Evolutionary conservation across 139 green algal species (phyloP).

Genomic region (Gonium pectorale): DNA sequence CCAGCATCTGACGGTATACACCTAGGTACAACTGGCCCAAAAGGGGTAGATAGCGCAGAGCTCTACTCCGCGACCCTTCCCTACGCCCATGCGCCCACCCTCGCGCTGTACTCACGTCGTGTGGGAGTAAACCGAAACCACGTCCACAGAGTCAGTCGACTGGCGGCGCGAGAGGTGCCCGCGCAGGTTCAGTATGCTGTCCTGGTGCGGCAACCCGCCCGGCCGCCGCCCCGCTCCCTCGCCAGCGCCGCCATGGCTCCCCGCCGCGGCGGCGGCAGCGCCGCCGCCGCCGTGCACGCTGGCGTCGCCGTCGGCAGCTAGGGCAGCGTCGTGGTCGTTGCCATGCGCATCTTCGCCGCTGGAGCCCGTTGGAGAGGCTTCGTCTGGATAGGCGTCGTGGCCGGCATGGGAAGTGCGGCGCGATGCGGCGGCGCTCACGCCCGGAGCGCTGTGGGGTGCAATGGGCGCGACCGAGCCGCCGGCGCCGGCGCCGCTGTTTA

Average conservation of each 20-base stretch:
- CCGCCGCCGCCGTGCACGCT: not conserved
- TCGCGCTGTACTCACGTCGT: constrained; percentile 29
- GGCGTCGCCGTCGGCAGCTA: not conserved
- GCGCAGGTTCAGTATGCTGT: not conserved
- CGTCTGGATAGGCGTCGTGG: too few relatives aligned
- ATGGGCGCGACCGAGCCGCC: not conserved
- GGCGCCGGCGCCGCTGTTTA: not conserved
- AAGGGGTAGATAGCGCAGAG: too few relatives aligned
- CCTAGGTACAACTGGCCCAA: too few relatives aligned
- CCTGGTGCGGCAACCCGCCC: not conserved
- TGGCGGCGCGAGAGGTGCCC: not conserved
- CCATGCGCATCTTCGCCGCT: not conserved
- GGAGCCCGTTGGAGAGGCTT: too few relatives aligned
- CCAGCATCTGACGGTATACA: too few relatives aligned
- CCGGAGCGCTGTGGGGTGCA: not conserved
- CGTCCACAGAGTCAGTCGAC: not conserved
- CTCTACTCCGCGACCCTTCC: too few relatives aligned
- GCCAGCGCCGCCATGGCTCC: not conserved
- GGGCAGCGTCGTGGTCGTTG: not conserved
- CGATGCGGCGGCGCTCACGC: not conserved
- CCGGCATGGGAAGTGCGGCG: not conserved
- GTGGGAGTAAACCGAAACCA: not conserved
- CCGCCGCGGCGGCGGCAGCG: not conserved
- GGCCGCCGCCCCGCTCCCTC: not conserved
- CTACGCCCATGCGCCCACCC: too few relatives aligned